Base-by-base conservation (phyloP, 1,139 yeast genomes). In the Geotrichum macrosporum region DNA sequence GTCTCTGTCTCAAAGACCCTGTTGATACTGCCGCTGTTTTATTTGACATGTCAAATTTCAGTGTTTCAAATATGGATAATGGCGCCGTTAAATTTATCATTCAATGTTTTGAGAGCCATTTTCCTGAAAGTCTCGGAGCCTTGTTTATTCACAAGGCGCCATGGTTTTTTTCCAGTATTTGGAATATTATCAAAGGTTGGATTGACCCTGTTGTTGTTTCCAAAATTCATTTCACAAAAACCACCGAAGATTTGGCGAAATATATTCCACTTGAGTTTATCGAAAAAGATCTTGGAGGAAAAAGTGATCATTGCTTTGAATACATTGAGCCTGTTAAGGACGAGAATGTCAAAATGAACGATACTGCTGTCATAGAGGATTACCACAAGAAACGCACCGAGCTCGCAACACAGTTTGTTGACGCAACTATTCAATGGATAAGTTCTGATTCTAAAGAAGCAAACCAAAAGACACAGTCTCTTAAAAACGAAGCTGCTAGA, bases 131-230 rank as follows among this genome's bases (percentile, higher is more conserved):
- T 45, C 73, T 87, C 41, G 94, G 94, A 15, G 76, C 76, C 46
- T 66, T 87, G 46, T 71, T 84, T 59, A 78, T 87, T 53, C 94
- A 87, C 68, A 82, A 83, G 56, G 95, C 95, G 0, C 96, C 96
- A 4, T 84, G 95, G 94, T 75, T 87, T 37, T 87, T 87, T 70
- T 76, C 81, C 52, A 85, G 94, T 26, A 82, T 86, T 53, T 87
- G 95, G 95, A 80, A 78, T 52, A 75, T 86, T 55, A 79, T 87
- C 58, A 85, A 82, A 64, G 80, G 78, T 55, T 86, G 95, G 95
- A 69, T 87, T 48, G 95, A 87, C 60, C 95, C 95, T 1, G 89
- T 81, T 9, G 94, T 87, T 37, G 94, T 94, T 0, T 72, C 85
- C 22, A 86, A 85, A 66, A 81, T 87, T 55, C 72, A 75, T 21